Evolutionary conservation across 2,329 filamentous ascomycete genomes (phyloP).

Genomic region (Diaporthe ampelina): DNA sequence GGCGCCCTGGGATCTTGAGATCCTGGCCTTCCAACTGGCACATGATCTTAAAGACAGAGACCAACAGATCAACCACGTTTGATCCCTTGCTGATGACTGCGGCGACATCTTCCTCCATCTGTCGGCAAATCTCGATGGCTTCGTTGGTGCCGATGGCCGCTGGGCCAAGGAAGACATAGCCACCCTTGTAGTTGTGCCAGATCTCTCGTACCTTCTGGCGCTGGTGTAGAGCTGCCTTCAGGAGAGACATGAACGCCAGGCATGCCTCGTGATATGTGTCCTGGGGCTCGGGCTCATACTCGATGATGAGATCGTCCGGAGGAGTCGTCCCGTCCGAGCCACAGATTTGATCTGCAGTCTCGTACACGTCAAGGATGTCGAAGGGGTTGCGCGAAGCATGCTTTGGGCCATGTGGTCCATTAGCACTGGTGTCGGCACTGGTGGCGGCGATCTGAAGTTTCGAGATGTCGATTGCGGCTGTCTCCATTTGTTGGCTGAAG

Average conservation of each 20-base stretch:
- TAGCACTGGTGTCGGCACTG: neutral
- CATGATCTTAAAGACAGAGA: neutral
- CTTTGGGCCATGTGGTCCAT: neutral
- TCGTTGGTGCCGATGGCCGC: slow-evolving; percentile 1
- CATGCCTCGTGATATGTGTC: slow-evolving; percentile 8
- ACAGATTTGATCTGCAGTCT: neutral
- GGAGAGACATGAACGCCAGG: neutral
- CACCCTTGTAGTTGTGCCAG: neutral
- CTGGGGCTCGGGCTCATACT: neutral
- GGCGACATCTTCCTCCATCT: slow-evolving; percentile 3
- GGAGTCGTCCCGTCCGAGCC: neutral
- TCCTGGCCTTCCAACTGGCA: neutral
- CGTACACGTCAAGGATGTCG: neutral
- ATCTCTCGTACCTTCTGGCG: neutral
- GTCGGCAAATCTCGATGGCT: slow-evolving; percentile 9
- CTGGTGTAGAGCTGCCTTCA: neutral
- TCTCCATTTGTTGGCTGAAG: neutral
- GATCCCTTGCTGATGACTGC: neutral
- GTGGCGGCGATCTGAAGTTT: neutral
- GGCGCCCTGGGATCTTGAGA: neutral
- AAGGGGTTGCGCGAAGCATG: neutral
- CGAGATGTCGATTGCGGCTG: neutral
- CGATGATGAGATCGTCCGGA: neutral
- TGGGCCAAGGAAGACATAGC: neutral
- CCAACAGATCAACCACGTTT: neutral